These are phyloP conservation scores for Dillenia suffruticosa DNA, from an alignment of 164 flowering plant species.

Conservation along the genomic window DNA sequence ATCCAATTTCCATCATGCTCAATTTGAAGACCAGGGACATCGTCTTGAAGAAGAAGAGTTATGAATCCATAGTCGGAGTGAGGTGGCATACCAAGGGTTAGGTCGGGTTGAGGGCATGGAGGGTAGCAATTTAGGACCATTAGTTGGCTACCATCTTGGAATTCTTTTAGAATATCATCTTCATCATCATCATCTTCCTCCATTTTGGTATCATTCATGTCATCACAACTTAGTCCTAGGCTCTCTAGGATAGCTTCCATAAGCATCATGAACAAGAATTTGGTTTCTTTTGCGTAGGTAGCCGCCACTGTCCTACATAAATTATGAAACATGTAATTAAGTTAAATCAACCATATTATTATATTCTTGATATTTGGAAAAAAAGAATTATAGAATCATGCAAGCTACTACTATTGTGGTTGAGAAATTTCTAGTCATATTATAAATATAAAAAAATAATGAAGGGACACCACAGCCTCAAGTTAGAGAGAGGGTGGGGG, in stretches of 20 bases:
- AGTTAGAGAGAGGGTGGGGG: too few species aligned
- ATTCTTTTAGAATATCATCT: constrained; percentile 21
- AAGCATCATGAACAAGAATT: constrained; percentile 34
- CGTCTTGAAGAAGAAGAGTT: constrained; percentile 64
- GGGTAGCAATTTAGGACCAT: constrained; percentile 60
- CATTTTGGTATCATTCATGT: neutral
- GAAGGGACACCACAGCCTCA: too few species aligned
- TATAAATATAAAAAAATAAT: too few species aligned
- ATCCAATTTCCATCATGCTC: constrained; percentile 38
- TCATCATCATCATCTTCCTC: constrained; percentile 16
- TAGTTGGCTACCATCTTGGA: constrained; percentile 55
- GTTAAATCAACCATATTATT: neutral
- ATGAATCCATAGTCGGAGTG: constrained; percentile 67
- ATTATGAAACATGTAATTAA: neutral
- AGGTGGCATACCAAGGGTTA: constrained; percentile 62
- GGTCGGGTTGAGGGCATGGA: constrained; percentile 55
- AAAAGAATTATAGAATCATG: too few species aligned
- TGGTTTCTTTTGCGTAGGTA: constrained; percentile 48
- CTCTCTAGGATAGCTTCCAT: constrained; percentile 63
- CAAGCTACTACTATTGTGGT: too few species aligned
- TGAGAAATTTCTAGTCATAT: too few species aligned
- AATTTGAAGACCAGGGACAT: constrained; percentile 48
- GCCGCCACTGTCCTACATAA: constrained; percentile 37
- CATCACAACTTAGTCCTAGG: constrained; percentile 20
- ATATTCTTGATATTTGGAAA: neutral